A percentile compares a stretch with the other conserved stretches of the same genome.
phyloP scores from a whole-genome alignment of 768 basidiomycete species.

The Galerina sulciceps region DNA sequence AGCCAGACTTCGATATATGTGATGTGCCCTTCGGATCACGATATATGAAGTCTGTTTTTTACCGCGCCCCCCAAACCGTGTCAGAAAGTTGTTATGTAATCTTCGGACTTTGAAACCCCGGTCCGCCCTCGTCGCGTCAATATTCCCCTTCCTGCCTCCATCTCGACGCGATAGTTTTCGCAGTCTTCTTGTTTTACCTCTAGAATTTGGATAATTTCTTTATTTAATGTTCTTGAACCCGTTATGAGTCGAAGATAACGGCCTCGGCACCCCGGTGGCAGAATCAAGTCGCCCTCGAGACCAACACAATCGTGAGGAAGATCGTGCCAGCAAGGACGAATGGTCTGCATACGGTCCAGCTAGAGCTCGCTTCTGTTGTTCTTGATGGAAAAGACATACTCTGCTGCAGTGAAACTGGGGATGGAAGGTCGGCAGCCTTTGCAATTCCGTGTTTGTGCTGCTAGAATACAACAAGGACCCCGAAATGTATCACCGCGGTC shows the following conservation, averaged over 20 bases:
- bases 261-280: neutral
- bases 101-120: neutral
- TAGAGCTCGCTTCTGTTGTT: neutral
- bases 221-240: neutral
- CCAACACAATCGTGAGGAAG: neutral
- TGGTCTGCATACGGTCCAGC: neutral
- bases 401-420: constrained; percentile 1
- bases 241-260: neutral
- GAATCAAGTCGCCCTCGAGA: neutral
- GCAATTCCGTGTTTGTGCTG: neutral
- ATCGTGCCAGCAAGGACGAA: neutral
- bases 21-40: too few relatives aligned
- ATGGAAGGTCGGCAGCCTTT: constrained; percentile 1
- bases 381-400: constrained; percentile 1
- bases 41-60: constrained; percentile 1
- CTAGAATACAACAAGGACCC: neutral
- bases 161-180: neutral
- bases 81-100: neutral
- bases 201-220: neutral
- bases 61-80: neutral
- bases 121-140: neutral
- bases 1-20: too few relatives aligned
- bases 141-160: neutral
- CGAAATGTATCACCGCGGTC: neutral
- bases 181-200: neutral